Base-by-base conservation (phyloP, 768 basidiomycete genomes). In the Russula griseocarnosa region DNA sequence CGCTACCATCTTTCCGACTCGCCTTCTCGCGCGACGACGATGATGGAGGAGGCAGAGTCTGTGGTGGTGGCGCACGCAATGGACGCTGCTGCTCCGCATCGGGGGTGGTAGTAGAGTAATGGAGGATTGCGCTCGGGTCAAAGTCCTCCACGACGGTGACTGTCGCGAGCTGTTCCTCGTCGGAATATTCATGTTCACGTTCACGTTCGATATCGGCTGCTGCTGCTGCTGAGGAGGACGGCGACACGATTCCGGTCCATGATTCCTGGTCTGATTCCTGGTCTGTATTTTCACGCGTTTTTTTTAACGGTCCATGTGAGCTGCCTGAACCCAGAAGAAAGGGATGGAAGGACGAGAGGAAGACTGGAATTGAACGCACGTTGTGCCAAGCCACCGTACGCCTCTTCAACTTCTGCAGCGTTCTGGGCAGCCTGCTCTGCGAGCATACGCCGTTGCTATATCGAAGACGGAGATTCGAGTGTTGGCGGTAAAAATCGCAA, bases 111-210 rank as follows among this genome's bases (percentile, higher is more conserved):
- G 44, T 11, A 22, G 46, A 11, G 4, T 47, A 10, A 66, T 85
- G 81, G 36, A 83, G 78, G 71, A 86, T 74, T 50, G 79, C 74
- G 69, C 83, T 81, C 24, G 90, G 85, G 73, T 95, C 92, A 73
- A 96, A 92, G 73, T 97, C 92, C 72, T 97, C 92, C 16, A 92
- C 86, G 55, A 97, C 86, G 18, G 93, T 94, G 51, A 97, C 94
- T 20, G 90, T 92, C 51, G 94, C 92, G 36, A 91, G 79, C 65
- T 87, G 82, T 71, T 94, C 87, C 70, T 93, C 92, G 68, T 88
- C 87, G 69, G 90, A 87, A 67, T 58, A 58, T 30, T 58, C 44
- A 30, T 8, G 44, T 87, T 72, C 86, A 58, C 80, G 77, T 87
- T 72, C 85, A 58, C 80, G 77, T 70, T 79, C 73, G 10, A 75